Base-by-base conservation (phyloP, 75 land plant genomes). In the Pinus albicaulis region DNA sequence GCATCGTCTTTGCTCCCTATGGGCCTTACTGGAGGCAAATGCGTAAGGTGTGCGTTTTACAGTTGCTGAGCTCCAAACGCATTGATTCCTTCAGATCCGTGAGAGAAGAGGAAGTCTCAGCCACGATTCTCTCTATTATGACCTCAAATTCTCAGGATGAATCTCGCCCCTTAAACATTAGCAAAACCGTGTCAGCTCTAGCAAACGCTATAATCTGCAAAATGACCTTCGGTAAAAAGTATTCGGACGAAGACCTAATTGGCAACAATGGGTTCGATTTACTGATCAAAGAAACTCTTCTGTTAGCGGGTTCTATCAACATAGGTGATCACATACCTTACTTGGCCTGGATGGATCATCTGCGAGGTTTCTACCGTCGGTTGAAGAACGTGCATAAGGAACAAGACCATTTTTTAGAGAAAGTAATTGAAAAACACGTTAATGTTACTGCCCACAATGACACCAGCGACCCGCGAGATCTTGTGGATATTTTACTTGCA, bases 61-160 rank as follows among this genome's bases (percentile, higher is more conserved):
- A 82, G 82, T 82, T 82, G 22, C 82, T 82, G 22, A 73, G 83
- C 11, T 38, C 83, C 26, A 36, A 60, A 34, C 66, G 82, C n/a
- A 31, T 82, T 22, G 77, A 73, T 44, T 16, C 25, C 15, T 79
- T 76, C 69, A 65, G 17, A 6, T 34, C 69, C 2, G 34, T 34
- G 17, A 31, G 69, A 31, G 44, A 65, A 31, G 69, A 65, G 34
- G 44, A 65, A 28, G 31, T 16, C 5, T 65, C 19, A 16, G 34
- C 17, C 19, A 17, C 3, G 44, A 65, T 65, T 48, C 53, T 10
- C 53, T 48, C 53, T 48, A 10, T 48, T 48, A 48, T 48, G 10
- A 48, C 10, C 11, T 48, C 53, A 2, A 48, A 48, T 10, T 48
- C 53, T 48, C 53, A 10, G 68, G 69, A 65, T 31, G 19, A 16